Conservation (phyloP, 148 eudicot genomes). For the Camellia sinensis region DNA sequence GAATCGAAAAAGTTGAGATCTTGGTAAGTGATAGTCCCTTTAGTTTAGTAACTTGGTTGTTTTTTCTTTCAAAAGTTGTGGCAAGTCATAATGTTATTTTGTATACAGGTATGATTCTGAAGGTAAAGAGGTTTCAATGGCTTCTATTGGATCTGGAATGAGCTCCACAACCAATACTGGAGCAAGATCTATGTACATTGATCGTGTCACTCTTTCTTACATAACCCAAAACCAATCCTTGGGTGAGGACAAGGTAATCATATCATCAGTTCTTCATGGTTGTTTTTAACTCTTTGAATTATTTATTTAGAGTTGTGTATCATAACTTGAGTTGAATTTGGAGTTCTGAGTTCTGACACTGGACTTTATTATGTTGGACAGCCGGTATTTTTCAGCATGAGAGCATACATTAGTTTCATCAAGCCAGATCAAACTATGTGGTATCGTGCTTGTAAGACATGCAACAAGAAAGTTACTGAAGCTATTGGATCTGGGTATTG, state of each 20-base stretch:
- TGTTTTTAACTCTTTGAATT: background rate
- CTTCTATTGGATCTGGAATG: constrained; percentile 76
- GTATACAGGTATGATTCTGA: constrained; percentile 74
- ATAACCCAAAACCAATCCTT: constrained; percentile 62
- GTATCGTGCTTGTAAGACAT: constrained; percentile 94
- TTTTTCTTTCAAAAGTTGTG: background rate
- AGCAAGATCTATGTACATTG: constrained; percentile 62
- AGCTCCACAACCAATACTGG: constrained; percentile 50
- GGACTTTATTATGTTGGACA: constrained; percentile 26
- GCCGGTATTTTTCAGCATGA: constrained; percentile 79
- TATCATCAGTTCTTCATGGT: background rate
- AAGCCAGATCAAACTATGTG: constrained; percentile 89
- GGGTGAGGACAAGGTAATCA: constrained; percentile 84
- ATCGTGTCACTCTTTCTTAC: constrained; percentile 61
- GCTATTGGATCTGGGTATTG: constrained; percentile 88
- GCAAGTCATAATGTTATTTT: constrained; percentile 2
- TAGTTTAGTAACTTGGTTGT: background rate
- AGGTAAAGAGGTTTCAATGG: constrained; percentile 84
- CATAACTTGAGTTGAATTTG: background rate
- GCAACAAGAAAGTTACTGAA: constrained; percentile 94
- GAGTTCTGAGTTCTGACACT: constrained; percentile 8
- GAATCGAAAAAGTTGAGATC: constrained; percentile 71
- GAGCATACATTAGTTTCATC: constrained; percentile 69
- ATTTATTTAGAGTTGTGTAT: background rate
- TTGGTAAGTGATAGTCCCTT: constrained; percentile 42